Conservation (phyloP, 202 grass and related monocot genomes). For the Carex arenaria region DNA sequence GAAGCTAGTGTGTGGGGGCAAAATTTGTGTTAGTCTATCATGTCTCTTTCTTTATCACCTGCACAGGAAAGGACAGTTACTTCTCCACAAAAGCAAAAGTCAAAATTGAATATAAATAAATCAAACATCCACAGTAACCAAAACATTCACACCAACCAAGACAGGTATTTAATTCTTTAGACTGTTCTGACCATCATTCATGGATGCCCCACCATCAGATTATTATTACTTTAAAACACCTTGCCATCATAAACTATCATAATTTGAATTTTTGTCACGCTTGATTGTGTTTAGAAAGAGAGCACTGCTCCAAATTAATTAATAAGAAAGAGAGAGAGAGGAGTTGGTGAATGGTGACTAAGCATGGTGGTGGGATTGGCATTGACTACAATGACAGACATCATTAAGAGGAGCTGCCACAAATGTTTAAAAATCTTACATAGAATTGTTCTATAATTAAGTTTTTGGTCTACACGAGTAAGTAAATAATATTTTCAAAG, state of each 20-base stretch:
- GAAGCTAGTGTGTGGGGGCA: background rate
- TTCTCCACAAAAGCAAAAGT: slow-evolving; percentile 25
- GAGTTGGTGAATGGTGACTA: background rate
- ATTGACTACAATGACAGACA: slow-evolving; percentile 9
- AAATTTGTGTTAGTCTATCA: background rate
- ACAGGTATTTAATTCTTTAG: slow-evolving; percentile 3
- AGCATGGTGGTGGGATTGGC: slow-evolving; percentile 11
- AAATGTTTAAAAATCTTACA: background rate
- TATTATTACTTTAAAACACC: background rate
- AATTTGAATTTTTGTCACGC: slow-evolving; percentile 16
- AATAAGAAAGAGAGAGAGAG: background rate
- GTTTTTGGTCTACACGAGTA: background rate
- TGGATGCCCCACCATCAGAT: background rate
- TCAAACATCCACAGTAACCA: slow-evolving; percentile 23
- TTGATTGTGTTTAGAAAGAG: background rate
- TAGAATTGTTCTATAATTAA: background rate
- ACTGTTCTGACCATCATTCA: slow-evolving; percentile 11
- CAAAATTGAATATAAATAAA: slow-evolving; percentile 18
- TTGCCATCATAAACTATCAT: slow-evolving; percentile 18
- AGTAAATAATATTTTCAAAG: background rate
- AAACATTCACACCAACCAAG: slow-evolving; percentile 31
- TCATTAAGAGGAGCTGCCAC: background rate
- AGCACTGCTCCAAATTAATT: background rate
- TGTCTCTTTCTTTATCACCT: background rate
- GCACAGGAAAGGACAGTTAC: slow-evolving; percentile 3